A percentile compares a stretch with the other conserved stretches of the same genome.
These are phyloP conservation scores for Trypanosoma conorhini DNA, from an alignment of 208 protist genomes.

Conservation along the genomic window DNA sequence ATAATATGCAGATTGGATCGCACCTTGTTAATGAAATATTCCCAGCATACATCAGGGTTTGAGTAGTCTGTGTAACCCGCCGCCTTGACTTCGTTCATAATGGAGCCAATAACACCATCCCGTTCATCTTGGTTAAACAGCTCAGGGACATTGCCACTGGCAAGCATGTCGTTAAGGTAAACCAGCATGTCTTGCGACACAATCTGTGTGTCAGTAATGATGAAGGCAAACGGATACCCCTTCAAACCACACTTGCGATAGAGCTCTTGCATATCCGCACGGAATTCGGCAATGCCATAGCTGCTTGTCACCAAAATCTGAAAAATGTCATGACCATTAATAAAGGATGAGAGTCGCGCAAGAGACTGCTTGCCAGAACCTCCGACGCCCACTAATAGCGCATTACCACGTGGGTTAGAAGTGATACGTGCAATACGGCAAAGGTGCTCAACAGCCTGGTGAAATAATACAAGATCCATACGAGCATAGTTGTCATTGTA, in stretches of 20 bases:
- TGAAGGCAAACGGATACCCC: constrained; percentile 94
- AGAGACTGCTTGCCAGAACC: constrained; percentile 95
- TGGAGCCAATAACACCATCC: constrained; percentile 87
- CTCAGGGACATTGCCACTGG: constrained; percentile 97
- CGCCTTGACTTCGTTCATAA: constrained; percentile 93
- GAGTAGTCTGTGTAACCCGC: constrained; percentile 89
- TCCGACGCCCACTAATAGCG: constrained; percentile 95
- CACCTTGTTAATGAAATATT: constrained; percentile 97
- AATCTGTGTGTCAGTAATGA: constrained; percentile 98
- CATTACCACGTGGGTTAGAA: constrained; percentile 95
- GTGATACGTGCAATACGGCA: constrained; percentile 97
- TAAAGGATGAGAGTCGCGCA: constrained; percentile 95
- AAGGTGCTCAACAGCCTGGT: constrained; percentile 98
- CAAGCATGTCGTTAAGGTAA: constrained; percentile 98
- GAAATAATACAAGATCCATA: constrained; percentile 98
- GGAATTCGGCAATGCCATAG: constrained; percentile 97
- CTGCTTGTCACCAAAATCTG: constrained; percentile 97
- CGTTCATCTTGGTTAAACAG: constrained; percentile 95
- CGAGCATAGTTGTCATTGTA: constrained; percentile 97
- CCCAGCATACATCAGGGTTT: constrained; percentile 93
- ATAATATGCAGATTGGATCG: constrained; percentile 97
- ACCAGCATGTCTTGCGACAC: constrained; percentile 96
- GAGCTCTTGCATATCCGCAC: constrained; percentile 95
- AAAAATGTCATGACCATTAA: constrained; percentile 97
- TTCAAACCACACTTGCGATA: constrained; percentile 96